These are phyloP conservation scores for Termitomyces titanicus DNA, from an alignment of 768 basidiomycete species.

Conservation along the genomic window DNA sequence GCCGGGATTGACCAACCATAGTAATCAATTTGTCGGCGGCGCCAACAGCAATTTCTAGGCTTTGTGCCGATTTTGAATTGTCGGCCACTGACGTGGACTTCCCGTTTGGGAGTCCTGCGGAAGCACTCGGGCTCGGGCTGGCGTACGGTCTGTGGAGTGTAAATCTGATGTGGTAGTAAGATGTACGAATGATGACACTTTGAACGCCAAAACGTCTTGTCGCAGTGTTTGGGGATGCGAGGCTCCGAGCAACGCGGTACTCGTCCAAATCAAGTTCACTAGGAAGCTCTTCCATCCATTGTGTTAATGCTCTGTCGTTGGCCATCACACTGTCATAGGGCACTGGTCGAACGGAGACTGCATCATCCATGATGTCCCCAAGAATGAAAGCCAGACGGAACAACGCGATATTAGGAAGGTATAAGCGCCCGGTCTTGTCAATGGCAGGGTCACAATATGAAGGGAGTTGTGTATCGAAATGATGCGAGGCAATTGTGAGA, in stretches of 20 bases:
- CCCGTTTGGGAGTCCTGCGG: conserved; percentile 15
- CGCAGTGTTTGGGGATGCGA: conserved; percentile 59
- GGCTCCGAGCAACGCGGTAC: conserved; percentile 65
- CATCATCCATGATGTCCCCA: conserved; percentile 84
- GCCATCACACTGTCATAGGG: conserved; percentile 69
- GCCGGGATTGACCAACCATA: conserved; percentile 71
- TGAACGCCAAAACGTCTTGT: conserved; percentile 72
- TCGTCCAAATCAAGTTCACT: conserved; percentile 74
- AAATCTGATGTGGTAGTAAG: conserved; percentile 81
- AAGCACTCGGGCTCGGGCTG: conserved; percentile 28
- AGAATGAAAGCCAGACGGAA: conserved; percentile 76
- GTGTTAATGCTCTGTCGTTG: conserved; percentile 65
- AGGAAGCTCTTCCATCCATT: conserved; percentile 80
- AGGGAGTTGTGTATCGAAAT: conserved; percentile 80
- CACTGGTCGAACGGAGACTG: conserved; percentile 76
- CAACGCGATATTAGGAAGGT: conserved; percentile 70
- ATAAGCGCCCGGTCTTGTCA: conserved; percentile 63
- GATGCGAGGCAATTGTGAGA: conserved; percentile 69
- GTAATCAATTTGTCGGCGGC: conserved; percentile 78
- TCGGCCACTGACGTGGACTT: conserved; percentile 30
- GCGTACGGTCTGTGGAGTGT: conserved; percentile 81
- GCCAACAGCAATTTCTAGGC: conserved; percentile 69
- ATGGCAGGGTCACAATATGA: conserved; percentile 60
- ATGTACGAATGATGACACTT: conserved; percentile 74
- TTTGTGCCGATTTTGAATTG: conserved; percentile 46